Conservation (phyloP, 139 green algal species). For the Chlamydomonas sp. region DNA sequence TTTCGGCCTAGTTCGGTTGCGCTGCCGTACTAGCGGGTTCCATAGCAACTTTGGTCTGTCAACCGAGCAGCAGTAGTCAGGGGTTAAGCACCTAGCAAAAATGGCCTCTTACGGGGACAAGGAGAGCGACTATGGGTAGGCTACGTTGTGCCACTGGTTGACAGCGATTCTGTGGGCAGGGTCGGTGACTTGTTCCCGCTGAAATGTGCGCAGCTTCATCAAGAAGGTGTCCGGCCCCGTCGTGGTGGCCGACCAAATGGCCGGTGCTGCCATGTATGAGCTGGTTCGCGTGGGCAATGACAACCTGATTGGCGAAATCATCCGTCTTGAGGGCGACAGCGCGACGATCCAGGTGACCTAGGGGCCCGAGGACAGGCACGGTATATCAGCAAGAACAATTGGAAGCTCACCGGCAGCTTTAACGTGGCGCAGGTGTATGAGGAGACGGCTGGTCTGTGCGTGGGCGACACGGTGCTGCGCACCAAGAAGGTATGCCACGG, state of each 20-base stretch:
- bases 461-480: conserved; percentile 89
- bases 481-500: conserved; percentile 85
- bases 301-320: conserved; percentile 99
- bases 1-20: too few relatives aligned
- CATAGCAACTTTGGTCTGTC: not conserved
- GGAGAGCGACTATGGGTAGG: conserved; percentile 55
- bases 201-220: conserved; percentile 67
- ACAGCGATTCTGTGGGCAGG: not conserved
- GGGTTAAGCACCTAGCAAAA: not conserved
- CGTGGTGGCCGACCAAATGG: conserved; percentile 96
- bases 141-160: not conserved
- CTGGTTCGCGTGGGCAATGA: conserved; percentile 95
- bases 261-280: conserved; percentile 97
- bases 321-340: conserved; percentile 96
- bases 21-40: too few relatives aligned
- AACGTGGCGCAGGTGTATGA: conserved; percentile 89
- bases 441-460: conserved; percentile 96
- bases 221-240: conserved; percentile 96
- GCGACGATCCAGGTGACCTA: conserved; percentile 94
- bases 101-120: conserved; percentile 35
- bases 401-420: not conserved
- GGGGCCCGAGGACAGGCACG: not conserved
- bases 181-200: not conserved
- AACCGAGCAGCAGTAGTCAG: not conserved
- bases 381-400: not conserved